Evolutionary conservation across 768 basidiomycete species (phyloP), one percentile per base, ranked within the genome.

Genomic region (Bullera alba): DNA sequence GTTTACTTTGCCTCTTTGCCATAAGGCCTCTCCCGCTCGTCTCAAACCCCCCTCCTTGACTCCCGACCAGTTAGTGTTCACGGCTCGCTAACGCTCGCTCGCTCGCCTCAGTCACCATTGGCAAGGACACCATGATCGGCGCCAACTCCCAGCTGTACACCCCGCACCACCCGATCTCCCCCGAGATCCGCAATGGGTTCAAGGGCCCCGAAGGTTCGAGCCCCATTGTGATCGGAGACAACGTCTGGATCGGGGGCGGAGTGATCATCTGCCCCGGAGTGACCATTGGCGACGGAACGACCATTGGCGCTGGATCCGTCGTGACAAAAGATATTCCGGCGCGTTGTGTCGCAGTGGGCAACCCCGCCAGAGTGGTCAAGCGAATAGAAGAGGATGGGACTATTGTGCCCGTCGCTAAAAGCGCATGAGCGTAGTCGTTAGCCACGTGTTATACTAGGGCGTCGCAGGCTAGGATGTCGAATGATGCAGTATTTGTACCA

Each of bases 231-330:
- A 70, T 75, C 19, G 74, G 67, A 5, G 54, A 69, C 14, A 74
- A 76, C 49, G 70, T 66, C 51, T 75, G 75, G 75, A 59, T 75
- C 22, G 72, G 73, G 0, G 74, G 67, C 0, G 53, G 56, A 14
- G 72, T 62, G 0, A 60, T 58, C 27, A 56, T 75, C 21, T 38
- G 63, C 2, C 59, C 67, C 2, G 67, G 69, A 2, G 68, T 74
- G 2, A 70, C 53, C 19, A 68, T 75, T 12, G 74, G 74, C 0
- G 37, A 64, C 22, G 74, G 74, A 0, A 29, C 21, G 0, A 68
- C 67, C 2, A 54, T 75, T 15, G 74, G 73, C 2, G 74, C 72
- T 1, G 69, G 69, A 2, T 46, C 41, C 10, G 66, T 74, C 10
- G 69, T 74, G 2, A 71, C 71, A 0, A 74, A 68, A 55, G 45